These are phyloP conservation scores for Zizania palustris DNA, from an alignment of 202 grass and related monocot genomes.

Conservation along the genomic window DNA sequence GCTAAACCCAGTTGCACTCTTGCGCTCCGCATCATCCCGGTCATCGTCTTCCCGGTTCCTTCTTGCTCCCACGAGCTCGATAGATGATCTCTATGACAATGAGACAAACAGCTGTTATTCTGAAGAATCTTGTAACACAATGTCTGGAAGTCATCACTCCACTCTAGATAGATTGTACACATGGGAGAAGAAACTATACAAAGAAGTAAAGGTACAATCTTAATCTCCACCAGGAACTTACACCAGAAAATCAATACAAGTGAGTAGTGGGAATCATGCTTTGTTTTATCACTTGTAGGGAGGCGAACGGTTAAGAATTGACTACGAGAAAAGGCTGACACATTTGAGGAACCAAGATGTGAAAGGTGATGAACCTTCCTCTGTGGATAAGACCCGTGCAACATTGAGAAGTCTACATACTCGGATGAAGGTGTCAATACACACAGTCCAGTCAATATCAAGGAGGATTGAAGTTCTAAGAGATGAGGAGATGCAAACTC, in stretches of 20 bases:
- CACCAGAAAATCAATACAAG: slow-evolving; percentile 2
- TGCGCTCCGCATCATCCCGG: slow-evolving; percentile 72
- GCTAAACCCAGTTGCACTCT: slow-evolving; percentile 74
- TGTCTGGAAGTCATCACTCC: slow-evolving; percentile 83
- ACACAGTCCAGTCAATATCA: slow-evolving; percentile 89
- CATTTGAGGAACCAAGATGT: slow-evolving; percentile 79
- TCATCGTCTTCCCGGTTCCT: slow-evolving; percentile 87
- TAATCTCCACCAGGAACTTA: slow-evolving; percentile 22
- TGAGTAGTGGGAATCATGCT: background rate
- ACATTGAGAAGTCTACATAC: slow-evolving; percentile 72
- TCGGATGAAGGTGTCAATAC: slow-evolving; percentile 90
- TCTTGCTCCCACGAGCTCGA: slow-evolving; percentile 67
- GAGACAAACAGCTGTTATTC: slow-evolving; percentile 87
- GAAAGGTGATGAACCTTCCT: slow-evolving; percentile 66
- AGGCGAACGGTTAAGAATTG: slow-evolving; percentile 85
- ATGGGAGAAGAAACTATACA: slow-evolving; percentile 99
- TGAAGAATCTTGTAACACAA: slow-evolving; percentile 74
- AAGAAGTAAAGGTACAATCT: slow-evolving; percentile 92
- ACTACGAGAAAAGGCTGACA: slow-evolving; percentile 82
- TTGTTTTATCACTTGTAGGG: slow-evolving; percentile 57
- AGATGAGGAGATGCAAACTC: slow-evolving; percentile 89
- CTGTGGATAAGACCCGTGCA: slow-evolving; percentile 68
- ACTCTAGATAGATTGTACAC: slow-evolving; percentile 90
- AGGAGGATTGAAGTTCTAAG: slow-evolving; percentile 82
- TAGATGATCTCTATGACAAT: slow-evolving; percentile 86